Conservation (phyloP, 2,329 filamentous ascomycete species). For the Stenocarpella maydis region DNA sequence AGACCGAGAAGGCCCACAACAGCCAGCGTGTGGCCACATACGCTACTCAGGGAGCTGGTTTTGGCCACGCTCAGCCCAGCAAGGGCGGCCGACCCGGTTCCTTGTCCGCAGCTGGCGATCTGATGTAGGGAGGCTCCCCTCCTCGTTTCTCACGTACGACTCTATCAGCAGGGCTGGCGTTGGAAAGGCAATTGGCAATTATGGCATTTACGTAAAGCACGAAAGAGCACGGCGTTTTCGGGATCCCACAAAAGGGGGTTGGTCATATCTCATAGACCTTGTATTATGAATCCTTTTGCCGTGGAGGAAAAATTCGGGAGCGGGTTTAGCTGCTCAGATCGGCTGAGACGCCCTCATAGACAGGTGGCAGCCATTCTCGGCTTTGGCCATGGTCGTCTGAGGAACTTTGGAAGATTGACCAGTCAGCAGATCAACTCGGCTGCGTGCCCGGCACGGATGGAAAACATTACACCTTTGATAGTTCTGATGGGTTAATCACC, state of each 20-base stretch:
- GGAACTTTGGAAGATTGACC: not conserved
- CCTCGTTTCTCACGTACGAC: constrained; percentile 1
- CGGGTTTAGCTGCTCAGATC: not conserved
- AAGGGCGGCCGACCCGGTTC: constrained; percentile 24
- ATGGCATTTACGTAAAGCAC: constrained; percentile 32
- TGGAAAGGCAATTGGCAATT: constrained; percentile 33
- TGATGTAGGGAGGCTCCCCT: constrained; percentile 25
- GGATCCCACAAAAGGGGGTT: constrained; percentile 8
- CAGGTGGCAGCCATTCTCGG: not conserved
- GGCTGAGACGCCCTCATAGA: not conserved
- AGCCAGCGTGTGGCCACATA: constrained; percentile 33
- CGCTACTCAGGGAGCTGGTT: constrained; percentile 34
- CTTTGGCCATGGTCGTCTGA: not conserved
- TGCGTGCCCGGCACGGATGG: not conserved
- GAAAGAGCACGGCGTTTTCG: constrained; percentile 31
- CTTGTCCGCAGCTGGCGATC: constrained; percentile 29
- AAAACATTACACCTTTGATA: not conserved
- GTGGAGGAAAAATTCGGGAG: not conserved
- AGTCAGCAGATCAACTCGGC: not conserved
- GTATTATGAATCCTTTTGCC: constrained; percentile 22
- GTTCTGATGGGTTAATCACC: constrained; percentile 2
- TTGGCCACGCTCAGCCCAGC: constrained; percentile 35
- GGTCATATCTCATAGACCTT: constrained; percentile 30
- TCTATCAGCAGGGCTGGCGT: constrained; percentile 25
- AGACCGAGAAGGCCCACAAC: constrained; percentile 47